Conservation (phyloP, 345 rosid species). For the Alliaria petiolata region DNA sequence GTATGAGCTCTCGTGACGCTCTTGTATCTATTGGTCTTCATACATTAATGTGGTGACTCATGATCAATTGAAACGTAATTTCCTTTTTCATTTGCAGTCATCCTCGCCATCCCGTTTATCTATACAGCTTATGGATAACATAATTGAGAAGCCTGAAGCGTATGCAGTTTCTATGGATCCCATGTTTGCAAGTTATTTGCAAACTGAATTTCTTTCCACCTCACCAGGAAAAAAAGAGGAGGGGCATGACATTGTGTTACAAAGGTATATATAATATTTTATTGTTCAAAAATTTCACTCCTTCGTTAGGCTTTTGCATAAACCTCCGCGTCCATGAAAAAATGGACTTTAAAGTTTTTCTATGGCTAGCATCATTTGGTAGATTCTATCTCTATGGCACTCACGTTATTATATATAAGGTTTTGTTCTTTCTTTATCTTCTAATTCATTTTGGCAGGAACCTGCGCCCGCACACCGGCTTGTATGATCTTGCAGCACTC, state of each 20-base stretch:
- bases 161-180: slow-evolving; percentile 89
- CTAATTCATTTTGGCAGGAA: slow-evolving; percentile 50
- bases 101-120: slow-evolving; percentile 52
- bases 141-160: slow-evolving; percentile 74
- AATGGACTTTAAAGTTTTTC: not conserved
- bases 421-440: not conserved
- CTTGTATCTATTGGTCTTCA: not conserved
- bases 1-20: slow-evolving; percentile 40
- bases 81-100: slow-evolving; percentile 44
- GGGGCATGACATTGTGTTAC: slow-evolving; percentile 1
- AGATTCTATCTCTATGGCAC: not conserved
- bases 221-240: slow-evolving; percentile 13
- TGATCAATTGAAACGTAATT: not conserved
- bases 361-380: not conserved
- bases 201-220: slow-evolving; percentile 35
- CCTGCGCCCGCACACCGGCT: slow-evolving; percentile 43
- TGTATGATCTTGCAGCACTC: slow-evolving; percentile 56
- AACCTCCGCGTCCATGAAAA: not conserved
- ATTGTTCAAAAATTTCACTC: not conserved
- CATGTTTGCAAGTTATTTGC: slow-evolving; percentile 70
- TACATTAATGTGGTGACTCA: not conserved
- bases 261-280: not conserved
- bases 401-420: not conserved
- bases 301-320: not conserved
- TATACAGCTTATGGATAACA: slow-evolving; percentile 81